A percentile compares a stretch with the other conserved stretches of the same genome.
phyloP scores from a whole-genome alignment of 176 grass and related monocot species.

The Triticum dicoccoides region DNA sequence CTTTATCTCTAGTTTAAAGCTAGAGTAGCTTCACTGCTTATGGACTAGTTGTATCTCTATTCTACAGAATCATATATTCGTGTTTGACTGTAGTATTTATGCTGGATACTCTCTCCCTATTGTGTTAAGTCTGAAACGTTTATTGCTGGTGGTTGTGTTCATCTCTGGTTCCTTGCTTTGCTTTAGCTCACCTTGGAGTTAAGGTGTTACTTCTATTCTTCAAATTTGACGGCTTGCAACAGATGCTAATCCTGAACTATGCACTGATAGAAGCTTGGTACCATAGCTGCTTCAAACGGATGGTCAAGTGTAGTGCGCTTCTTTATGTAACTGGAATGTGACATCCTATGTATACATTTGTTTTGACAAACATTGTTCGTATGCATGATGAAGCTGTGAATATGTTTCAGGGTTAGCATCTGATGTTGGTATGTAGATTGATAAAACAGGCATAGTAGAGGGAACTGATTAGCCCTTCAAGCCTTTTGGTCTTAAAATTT shows the following conservation, averaged over 20 bases:
- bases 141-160: slow-evolving; percentile 37
- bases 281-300: slow-evolving; percentile 36
- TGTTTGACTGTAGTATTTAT: slow-evolving; percentile 48
- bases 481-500: slow-evolving; percentile 32
- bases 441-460: slow-evolving; percentile 17
- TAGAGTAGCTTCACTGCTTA: slow-evolving; percentile 59
- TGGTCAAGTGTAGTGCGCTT: slow-evolving; percentile 29
- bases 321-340: slow-evolving; percentile 38
- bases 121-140: slow-evolving; percentile 26
- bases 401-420: background rate
- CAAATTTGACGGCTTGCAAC: slow-evolving; percentile 25
- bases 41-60: slow-evolving; percentile 60
- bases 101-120: slow-evolving; percentile 29
- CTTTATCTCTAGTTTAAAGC: slow-evolving; percentile 61
- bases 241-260: slow-evolving; percentile 28
- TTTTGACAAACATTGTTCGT: background rate
- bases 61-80: slow-evolving; percentile 48
- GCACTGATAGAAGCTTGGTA: slow-evolving; percentile 31
- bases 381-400: slow-evolving; percentile 34
- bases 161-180: slow-evolving; percentile 21
- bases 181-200: slow-evolving; percentile 36
- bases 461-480: slow-evolving; percentile 20
- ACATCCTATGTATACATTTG: slow-evolving; percentile 14
- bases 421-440: slow-evolving; percentile 7
- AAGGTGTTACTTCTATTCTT: background rate